Conservation (phyloP, 2,329 filamentous ascomycete species). For the Ceratocystis lukuohia region DNA sequence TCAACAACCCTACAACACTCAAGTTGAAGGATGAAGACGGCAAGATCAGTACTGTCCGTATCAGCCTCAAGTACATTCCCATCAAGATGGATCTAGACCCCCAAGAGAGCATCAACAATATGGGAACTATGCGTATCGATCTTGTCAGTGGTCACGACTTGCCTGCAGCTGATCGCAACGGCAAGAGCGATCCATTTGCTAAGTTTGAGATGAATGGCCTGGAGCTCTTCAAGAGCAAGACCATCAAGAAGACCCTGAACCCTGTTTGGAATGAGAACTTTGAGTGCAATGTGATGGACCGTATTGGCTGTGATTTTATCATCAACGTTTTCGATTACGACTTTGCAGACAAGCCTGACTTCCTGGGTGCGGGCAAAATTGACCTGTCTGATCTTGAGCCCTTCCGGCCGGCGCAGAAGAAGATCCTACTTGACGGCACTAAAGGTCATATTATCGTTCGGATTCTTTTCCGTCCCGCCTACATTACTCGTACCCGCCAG, state of each 20-base stretch:
- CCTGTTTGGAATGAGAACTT: conserved; percentile 96
- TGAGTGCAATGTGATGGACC: conserved; percentile 66
- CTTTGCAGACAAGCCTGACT: conserved; percentile 88
- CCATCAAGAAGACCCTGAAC: conserved; percentile 90
- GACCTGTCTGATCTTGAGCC: conserved; percentile 71
- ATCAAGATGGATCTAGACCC: conserved; percentile 89
- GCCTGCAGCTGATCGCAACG: conserved; percentile 89
- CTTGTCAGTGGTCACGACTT: conserved; percentile 74
- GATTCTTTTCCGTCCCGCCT: conserved; percentile 84
- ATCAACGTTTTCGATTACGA: conserved; percentile 90
- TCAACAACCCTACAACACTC: conserved; percentile 81
- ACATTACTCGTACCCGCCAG: conserved; percentile 73
- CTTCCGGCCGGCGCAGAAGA: conserved; percentile 65
- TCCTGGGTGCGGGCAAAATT: conserved; percentile 64
- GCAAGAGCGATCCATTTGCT: conserved; percentile 93
- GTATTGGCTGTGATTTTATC: conserved; percentile 71
- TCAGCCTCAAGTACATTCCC: conserved; percentile 89
- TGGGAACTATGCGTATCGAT: conserved; percentile 89
- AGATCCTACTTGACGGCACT: conserved; percentile 70
- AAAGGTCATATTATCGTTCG: conserved; percentile 71
- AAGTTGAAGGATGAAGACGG: conserved; percentile 68
- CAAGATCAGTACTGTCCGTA: conserved; percentile 62
- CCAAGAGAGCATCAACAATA: conserved; percentile 97
- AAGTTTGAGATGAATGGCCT: conserved; percentile 84
- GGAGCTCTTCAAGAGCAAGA: conserved; percentile 88